A percentile compares a stretch with the other conserved stretches of the same genome.
Conservation (phyloP, 495 filamentous ascomycete genomes). For the Penicillium canescens region DNA sequence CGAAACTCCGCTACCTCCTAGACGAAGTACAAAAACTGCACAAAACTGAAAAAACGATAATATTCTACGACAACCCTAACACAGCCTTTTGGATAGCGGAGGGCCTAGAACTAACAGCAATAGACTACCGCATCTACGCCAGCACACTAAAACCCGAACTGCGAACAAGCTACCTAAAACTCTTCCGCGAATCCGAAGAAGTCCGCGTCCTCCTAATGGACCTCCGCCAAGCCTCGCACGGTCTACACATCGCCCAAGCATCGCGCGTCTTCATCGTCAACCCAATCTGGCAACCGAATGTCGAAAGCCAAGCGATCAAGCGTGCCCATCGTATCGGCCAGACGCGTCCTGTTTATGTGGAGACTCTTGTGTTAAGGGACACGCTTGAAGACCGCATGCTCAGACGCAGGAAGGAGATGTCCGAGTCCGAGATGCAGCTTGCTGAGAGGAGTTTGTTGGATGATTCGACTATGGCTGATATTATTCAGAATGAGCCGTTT, state of each 20-base stretch:
- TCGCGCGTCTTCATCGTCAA: conserved; percentile 90
- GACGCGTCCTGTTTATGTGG: conserved; percentile 74
- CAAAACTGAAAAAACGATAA: conserved; percentile 76
- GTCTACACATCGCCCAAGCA: conserved; percentile 78
- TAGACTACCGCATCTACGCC: conserved; percentile 82
- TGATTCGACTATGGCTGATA: conserved; percentile 72
- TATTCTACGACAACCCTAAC: conserved; percentile 91
- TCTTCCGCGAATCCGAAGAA: conserved; percentile 67
- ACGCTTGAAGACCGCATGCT: conserved; percentile 88
- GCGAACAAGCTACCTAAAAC: conserved; percentile 69
- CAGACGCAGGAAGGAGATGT: conserved; percentile 72
- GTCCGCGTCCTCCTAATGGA: conserved; percentile 86
- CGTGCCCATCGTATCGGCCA: conserved; percentile 89
- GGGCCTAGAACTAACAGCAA: conserved; percentile 73
- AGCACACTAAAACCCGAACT: conserved; percentile 60
- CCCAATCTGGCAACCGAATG: conserved; percentile 80
- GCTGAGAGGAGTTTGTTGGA: conserved; percentile 70
- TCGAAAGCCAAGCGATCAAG: conserved; percentile 91
- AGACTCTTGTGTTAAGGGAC: conserved; percentile 78
- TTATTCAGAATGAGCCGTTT: conserved; percentile 73
- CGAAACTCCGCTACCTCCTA: conserved; percentile 85
- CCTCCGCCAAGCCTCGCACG: conserved; percentile 81
- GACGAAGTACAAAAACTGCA: conserved; percentile 68
- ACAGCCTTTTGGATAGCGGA: conserved; percentile 81
- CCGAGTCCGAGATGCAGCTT: conserved; percentile 67